Evolutionary conservation across 352 stramenopile genomes (phyloP).

Genomic region (Poterioochromonas sp.): DNA sequence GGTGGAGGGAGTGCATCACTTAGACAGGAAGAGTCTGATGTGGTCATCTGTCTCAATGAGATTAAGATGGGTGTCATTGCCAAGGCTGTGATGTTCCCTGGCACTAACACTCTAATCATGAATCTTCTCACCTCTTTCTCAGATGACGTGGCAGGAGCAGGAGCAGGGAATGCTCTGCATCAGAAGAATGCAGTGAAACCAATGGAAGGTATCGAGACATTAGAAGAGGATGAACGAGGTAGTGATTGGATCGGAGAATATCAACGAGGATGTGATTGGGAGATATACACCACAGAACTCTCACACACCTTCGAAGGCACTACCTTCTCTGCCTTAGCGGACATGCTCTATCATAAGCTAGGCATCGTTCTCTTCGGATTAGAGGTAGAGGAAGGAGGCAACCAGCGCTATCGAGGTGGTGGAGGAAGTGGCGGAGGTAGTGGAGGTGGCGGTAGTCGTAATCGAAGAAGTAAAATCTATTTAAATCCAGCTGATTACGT

Average conservation of each 20-base stretch:
- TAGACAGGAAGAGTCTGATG: background rate
- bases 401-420: too few species aligned
- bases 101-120: conserved; percentile 1
- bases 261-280: conserved; percentile 25
- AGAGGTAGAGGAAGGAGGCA: background rate
- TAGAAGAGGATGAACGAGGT: background rate
- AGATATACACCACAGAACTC: conserved; percentile 22
- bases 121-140: conserved; percentile 3
- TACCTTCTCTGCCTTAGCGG: background rate
- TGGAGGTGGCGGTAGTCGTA: too few species aligned
- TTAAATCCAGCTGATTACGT: conserved; percentile 23
- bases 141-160: too few species aligned
- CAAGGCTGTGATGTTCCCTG: background rate
- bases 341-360: conserved; percentile 1
- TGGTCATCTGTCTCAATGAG: conserved; percentile 23
- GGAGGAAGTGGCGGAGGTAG: too few species aligned
- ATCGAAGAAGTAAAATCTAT: background rate
- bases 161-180: background rate
- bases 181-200: background rate
- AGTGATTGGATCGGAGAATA: background rate
- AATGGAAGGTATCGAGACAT: background rate
- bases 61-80: conserved; percentile 32
- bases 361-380: conserved; percentile 13
- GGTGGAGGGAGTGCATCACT: too few species aligned
- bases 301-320: background rate